Conservation (phyloP, 2,329 filamentous ascomycete genomes). For the Pestalotiopsis sp. region DNA sequence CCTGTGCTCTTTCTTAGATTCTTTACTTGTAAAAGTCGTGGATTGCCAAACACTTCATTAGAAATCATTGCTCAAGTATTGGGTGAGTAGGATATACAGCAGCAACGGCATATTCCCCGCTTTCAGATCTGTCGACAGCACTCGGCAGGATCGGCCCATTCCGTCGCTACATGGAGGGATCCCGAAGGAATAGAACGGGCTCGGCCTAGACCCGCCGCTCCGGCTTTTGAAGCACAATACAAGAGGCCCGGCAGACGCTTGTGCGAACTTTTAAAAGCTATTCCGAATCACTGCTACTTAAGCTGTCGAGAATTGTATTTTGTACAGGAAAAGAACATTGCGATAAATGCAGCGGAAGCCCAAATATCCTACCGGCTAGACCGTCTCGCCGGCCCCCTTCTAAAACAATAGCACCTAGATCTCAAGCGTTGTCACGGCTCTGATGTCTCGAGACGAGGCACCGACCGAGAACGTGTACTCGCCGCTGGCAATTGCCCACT, state of each 20-base stretch:
- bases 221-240: too few species aligned
- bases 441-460: not conserved
- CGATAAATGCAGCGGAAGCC: not conserved
- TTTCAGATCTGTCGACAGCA: not conserved
- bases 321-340: not conserved
- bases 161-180: not conserved
- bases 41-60: not conserved
- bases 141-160: not conserved
- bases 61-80: not conserved
- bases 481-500: slow-evolving; percentile 57
- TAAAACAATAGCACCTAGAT: not conserved
- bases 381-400: not conserved
- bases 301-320: not conserved
- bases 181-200: not conserved
- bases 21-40: not conserved
- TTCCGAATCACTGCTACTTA: not conserved
- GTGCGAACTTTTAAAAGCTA: too few species aligned
- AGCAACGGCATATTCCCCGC: not conserved
- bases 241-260: too few species aligned
- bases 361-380: not conserved
- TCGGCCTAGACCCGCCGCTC: not conserved
- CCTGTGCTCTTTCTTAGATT: not conserved
- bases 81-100: not conserved
- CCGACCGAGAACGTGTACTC: slow-evolving; percentile 17
- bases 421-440: not conserved